Conservation (phyloP, 495 filamentous ascomycete species). For the Neurospora sp. region DNA sequence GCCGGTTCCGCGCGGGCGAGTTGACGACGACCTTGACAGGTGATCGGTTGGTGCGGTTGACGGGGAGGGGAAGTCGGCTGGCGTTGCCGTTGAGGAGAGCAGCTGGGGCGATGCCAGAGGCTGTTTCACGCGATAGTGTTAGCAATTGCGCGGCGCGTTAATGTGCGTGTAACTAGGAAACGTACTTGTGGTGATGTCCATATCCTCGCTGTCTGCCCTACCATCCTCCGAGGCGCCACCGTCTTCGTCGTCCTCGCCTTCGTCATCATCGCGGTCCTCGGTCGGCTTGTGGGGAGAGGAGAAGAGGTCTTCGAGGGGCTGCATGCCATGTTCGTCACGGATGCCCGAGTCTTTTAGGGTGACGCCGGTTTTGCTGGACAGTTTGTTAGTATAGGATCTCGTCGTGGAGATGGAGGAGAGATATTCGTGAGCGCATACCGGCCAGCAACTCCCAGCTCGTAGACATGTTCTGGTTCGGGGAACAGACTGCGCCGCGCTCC, state of each 20-base stretch:
- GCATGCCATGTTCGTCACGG: slow-evolving; percentile 86
- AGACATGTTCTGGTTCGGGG: slow-evolving; percentile 34
- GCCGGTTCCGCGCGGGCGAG: slow-evolving; percentile 42
- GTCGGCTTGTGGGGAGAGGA: slow-evolving; percentile 57
- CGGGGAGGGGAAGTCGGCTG: slow-evolving; percentile 34
- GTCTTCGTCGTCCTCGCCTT: slow-evolving; percentile 4
- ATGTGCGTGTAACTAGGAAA: not conserved
- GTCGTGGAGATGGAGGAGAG: not conserved
- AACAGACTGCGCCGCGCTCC: slow-evolving; percentile 25
- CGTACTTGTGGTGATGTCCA: slow-evolving; percentile 35
- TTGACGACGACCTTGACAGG: slow-evolving; percentile 47
- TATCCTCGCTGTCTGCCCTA: slow-evolving; percentile 24
- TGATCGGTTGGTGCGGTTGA: slow-evolving; percentile 34
- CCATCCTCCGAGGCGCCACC: slow-evolving; percentile 13
- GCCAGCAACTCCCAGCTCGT: slow-evolving; percentile 39
- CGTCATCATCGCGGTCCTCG: slow-evolving; percentile 3
- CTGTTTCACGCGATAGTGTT: not conserved
- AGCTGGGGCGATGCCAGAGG: slow-evolving; percentile 20
- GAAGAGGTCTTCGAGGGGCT: slow-evolving; percentile 74
- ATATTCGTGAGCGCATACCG: slow-evolving; percentile 26
- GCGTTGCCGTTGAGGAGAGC: slow-evolving; percentile 22
- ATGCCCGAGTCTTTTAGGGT: slow-evolving; percentile 67
- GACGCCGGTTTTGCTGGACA: slow-evolving; percentile 65
- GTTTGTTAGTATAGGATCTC: not conserved
- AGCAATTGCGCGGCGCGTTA: not conserved